Conservation (phyloP, 2,329 filamentous ascomycete genomes). For the Aciculosporium take region DNA sequence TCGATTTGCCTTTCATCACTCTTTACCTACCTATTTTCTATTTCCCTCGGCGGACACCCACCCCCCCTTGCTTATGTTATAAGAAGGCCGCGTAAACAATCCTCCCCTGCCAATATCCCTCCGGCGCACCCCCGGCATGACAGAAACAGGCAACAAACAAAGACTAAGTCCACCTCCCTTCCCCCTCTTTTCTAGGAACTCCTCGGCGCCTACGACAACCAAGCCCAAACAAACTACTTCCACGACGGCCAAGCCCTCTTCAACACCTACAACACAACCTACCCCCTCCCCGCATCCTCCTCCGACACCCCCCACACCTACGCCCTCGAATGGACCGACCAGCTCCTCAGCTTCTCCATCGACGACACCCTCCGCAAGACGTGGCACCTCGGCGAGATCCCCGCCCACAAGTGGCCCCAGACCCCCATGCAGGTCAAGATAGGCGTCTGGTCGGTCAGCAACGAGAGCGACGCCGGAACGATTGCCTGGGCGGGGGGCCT, state of each 20-base stretch:
- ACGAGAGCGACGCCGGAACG: conserved; percentile 39
- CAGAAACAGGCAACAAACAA: neutral
- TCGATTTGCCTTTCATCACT: neutral
- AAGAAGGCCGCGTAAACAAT: too few species aligned
- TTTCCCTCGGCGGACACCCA: neutral
- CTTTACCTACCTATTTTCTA: neutral
- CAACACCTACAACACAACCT: conserved; percentile 34
- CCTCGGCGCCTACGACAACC: conserved; percentile 20
- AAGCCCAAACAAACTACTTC: conserved; percentile 73
- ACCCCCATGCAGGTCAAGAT: conserved; percentile 55
- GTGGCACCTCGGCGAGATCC: conserved; percentile 29
- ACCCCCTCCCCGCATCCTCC: conserved; percentile 26
- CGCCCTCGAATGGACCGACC: conserved; percentile 51
- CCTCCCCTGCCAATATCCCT: neutral
- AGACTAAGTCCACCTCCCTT: neutral
- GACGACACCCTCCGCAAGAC: conserved; percentile 25
- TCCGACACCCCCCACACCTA: conserved; percentile 44
- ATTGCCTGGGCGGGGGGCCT: conserved; percentile 53
- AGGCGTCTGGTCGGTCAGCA: conserved; percentile 41
- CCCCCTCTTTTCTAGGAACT: conserved; percentile 17
- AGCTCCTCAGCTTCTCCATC: conserved; percentile 45
- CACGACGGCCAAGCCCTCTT: conserved; percentile 48
- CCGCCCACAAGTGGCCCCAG: conserved; percentile 44
- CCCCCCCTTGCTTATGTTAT: neutral
- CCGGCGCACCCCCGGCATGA: neutral